These are phyloP conservation scores for Casaregolazyma suthepensis DNA, from an alignment of 1,139 yeast species.

Conservation along the genomic window DNA sequence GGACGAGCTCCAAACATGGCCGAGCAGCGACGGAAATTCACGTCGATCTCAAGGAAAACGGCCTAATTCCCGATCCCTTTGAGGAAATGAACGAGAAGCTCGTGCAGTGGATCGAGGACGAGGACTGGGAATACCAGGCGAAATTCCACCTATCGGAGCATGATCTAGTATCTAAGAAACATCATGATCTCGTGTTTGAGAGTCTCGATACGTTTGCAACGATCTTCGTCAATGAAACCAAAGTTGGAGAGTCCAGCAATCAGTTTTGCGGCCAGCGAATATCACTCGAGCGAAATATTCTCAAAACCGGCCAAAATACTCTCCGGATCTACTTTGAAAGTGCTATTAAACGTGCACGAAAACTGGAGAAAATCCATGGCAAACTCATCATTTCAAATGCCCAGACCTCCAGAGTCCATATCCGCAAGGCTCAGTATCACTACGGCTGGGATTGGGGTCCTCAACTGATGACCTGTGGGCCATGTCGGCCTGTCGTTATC, in stretches of 20 bases:
- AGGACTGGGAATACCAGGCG: slow-evolving; percentile 26
- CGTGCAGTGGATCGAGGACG: slow-evolving; percentile 45
- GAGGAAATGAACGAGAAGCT: slow-evolving; percentile 36
- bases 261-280: slow-evolving; percentile 35
- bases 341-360: slow-evolving; percentile 21
- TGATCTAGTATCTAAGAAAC: slow-evolving; percentile 15
- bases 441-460: slow-evolving; percentile 63
- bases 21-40: slow-evolving; percentile 35
- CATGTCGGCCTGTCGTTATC: slow-evolving; percentile 39
- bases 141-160: slow-evolving; percentile 17
- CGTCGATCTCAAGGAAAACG: slow-evolving; percentile 36
- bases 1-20: slow-evolving; percentile 21
- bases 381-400: slow-evolving; percentile 35
- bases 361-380: slow-evolving; percentile 24
- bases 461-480: slow-evolving; percentile 42
- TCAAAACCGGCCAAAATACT: slow-evolving; percentile 21
- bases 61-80: slow-evolving; percentile 42
- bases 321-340: slow-evolving; percentile 29
- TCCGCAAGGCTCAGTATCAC: slow-evolving; percentile 50
- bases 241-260: slow-evolving; percentile 35
- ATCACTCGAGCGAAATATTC: slow-evolving; percentile 18
- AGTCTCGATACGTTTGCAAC: slow-evolving; percentile 44
- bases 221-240: slow-evolving; percentile 34
- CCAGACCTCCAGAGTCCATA: slow-evolving; percentile 38
- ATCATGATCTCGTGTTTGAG: slow-evolving; percentile 35